These are phyloP conservation scores for sweet orange (Citrus sinensis) DNA, from an alignment of 345 rosid species.

Conservation along the genomic window DVS_A1.0 CM039168.1:30305001-30305500, in stretches of 20 bases:
- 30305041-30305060: not conserved
- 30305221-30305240: slow-evolving; percentile 25
- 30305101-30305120: not conserved
- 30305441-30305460: slow-evolving; percentile 68
- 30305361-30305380: slow-evolving; percentile 66
- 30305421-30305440: slow-evolving; percentile 40
- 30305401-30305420: slow-evolving; percentile 44
- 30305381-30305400: slow-evolving; percentile 58
- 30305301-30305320: slow-evolving; percentile 62
- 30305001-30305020: not conserved
- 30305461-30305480: slow-evolving; percentile 71
- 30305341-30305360: slow-evolving; percentile 86
- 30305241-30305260: slow-evolving; percentile 30
- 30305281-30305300: slow-evolving; percentile 86
- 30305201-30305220: not conserved
- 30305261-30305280: slow-evolving; percentile 73
- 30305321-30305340: slow-evolving; percentile 88
- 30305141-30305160: not conserved
- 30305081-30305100: not conserved
- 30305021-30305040: not conserved
- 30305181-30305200: not conserved
- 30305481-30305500: slow-evolving; percentile 43
- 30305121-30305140: not conserved
- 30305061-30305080: not conserved
- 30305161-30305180: not conserved